Percentiles rank a stretch among this genome's conserved stretches.
Evolutionary conservation across 495 filamentous ascomycete genomes (phyloP).

Genomic region (Trichoderma asperelloides): DNA sequence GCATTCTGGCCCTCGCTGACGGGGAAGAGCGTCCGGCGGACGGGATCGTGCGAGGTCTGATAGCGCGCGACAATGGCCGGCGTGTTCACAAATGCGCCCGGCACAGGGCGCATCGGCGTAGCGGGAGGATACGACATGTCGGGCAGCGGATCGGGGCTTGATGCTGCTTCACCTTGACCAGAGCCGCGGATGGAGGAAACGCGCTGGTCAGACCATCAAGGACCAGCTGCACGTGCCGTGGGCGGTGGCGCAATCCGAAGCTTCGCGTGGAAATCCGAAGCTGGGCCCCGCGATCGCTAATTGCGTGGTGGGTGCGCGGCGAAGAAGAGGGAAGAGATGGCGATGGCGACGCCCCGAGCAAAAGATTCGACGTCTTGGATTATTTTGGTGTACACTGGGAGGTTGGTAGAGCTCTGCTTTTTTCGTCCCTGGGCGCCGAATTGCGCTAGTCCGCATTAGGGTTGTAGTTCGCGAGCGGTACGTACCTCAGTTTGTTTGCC

Average conservation of each 20-base stretch:
- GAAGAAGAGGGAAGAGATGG: not conserved
- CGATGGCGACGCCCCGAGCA: not conserved
- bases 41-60: conserved; percentile 24
- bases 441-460: not conserved
- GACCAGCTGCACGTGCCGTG: not conserved
- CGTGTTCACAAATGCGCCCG: conserved; percentile 66
- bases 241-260: not conserved
- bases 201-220: conserved; percentile 4
- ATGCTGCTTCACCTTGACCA: conserved; percentile 6
- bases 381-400: conserved; percentile 3
- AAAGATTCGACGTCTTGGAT: not conserved
- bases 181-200: not conserved
- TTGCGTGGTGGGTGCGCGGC: not conserved
- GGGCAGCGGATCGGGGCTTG: not conserved
- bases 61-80: conserved; percentile 42
- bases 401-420: conserved; percentile 5
- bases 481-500: no score
- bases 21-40: conserved; percentile 33
- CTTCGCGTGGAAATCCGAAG: not conserved
- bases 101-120: conserved; percentile 58
- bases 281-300: not conserved
- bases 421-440: conserved; percentile 1
- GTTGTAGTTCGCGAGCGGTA: no score
- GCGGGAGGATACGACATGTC: conserved; percentile 55
- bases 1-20: conserved; percentile 9